phyloP scores from a whole-genome alignment of 2,329 filamentous ascomycete species.

The Calonectria henricotiae region DNA sequence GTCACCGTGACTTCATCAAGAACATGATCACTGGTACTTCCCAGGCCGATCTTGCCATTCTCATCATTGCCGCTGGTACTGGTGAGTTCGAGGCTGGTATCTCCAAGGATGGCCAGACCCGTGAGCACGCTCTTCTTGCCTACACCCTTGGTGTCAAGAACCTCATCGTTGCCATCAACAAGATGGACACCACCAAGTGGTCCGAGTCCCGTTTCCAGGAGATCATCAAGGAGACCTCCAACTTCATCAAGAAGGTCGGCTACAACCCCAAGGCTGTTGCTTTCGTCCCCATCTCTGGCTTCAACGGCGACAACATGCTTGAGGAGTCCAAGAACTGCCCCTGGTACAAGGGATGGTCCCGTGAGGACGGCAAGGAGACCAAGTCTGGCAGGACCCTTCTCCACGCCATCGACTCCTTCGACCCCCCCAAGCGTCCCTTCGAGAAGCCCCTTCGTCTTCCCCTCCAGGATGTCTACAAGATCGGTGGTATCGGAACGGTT shows the following conservation, averaged over 20 bases:
- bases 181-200: constrained; percentile 99
- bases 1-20: constrained; percentile 99
- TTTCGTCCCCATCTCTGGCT: constrained; percentile 99
- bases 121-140: constrained; percentile 99
- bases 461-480: constrained; percentile 99
- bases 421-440: constrained; percentile 91
- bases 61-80: constrained; percentile 99
- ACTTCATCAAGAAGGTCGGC: constrained; percentile 99
- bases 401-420: constrained; percentile 98
- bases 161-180: constrained; percentile 99
- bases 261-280: constrained; percentile 99
- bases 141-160: constrained; percentile 99
- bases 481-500: constrained; percentile 99
- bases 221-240: constrained; percentile 99
- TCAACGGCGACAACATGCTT: constrained; percentile 99
- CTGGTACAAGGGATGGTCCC: constrained; percentile 99
- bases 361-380: constrained; percentile 93
- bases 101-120: constrained; percentile 99
- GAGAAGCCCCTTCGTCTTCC: constrained; percentile 99
- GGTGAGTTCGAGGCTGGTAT: constrained; percentile 99
- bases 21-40: constrained; percentile 99
- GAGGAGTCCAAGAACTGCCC: constrained; percentile 90
- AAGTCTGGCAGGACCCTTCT: constrained; percentile 95
- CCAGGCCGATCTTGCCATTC: constrained; percentile 99
- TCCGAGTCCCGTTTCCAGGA: constrained; percentile 96